A percentile compares a stretch with the other conserved stretches of the same genome.
Evolutionary conservation across 2,329 filamentous ascomycete species (phyloP).

Genomic region (Albifimbria verrucaria): DNA sequence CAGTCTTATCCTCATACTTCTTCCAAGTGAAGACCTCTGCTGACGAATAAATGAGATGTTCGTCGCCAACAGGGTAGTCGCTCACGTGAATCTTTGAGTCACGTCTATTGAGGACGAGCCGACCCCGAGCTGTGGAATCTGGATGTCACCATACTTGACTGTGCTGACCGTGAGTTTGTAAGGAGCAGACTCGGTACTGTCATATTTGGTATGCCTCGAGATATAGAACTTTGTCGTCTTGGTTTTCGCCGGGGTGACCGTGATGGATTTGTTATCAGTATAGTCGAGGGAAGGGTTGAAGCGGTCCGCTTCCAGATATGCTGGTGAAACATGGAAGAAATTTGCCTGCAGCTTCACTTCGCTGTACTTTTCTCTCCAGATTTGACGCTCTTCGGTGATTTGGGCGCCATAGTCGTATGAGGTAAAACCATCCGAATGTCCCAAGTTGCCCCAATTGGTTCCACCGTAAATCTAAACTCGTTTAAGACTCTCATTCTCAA

Average conservation of each 20-base stretch:
- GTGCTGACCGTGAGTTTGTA: conserved; percentile 61
- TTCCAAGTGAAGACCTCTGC: conserved; percentile 67
- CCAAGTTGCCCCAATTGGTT: conserved; percentile 75
- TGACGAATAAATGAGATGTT: conserved; percentile 61
- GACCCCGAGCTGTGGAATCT: conserved; percentile 53
- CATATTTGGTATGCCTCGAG: conserved; percentile 60
- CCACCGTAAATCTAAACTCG: conserved; percentile 57
- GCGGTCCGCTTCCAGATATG: conserved; percentile 57
- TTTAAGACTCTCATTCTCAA: not conserved
- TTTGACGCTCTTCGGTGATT: conserved; percentile 63
- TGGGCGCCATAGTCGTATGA: conserved; percentile 43
- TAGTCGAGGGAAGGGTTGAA: conserved; percentile 15
- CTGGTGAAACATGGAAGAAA: conserved; percentile 66
- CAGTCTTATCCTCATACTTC: conserved; percentile 53
- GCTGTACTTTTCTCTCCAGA: conserved; percentile 68
- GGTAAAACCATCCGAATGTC: conserved; percentile 58
- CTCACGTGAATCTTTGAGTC: conserved; percentile 63
- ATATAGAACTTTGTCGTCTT: conserved; percentile 53
- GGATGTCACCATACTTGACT: conserved; percentile 24
- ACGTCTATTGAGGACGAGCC: conserved; percentile 52
- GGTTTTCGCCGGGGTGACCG: conserved; percentile 56
- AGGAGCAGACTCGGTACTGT: conserved; percentile 41
- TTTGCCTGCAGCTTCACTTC: conserved; percentile 70
- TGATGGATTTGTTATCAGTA: conserved; percentile 40
- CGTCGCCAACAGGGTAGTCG: conserved; percentile 57